Percentiles rank a stretch among this genome's conserved stretches.
Evolutionary conservation across 2,329 filamentous ascomycete species (phyloP).

Genomic region (Cryphonectria nitschkei): DNA sequence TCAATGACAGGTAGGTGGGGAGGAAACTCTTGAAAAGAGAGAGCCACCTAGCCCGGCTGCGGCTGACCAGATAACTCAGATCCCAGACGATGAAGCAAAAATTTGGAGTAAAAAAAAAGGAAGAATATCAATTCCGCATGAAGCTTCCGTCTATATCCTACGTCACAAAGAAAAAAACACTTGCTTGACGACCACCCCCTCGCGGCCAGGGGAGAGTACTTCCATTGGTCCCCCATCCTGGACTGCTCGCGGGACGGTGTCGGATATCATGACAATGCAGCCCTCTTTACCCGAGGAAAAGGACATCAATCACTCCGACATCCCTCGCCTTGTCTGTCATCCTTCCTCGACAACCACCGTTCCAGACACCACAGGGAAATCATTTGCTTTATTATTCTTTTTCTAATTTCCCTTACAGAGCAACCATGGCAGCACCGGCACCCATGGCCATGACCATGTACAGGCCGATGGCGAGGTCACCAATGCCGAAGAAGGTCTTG

Average conservation of each 20-base stretch:
- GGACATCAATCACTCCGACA: background rate
- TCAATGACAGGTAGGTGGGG: background rate
- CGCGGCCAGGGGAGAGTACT: constrained; percentile 9
- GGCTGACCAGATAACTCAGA: background rate
- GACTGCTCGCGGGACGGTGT: constrained; percentile 18
- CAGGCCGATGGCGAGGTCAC: constrained; percentile 52
- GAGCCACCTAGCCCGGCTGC: background rate
- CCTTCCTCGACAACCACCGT: background rate
- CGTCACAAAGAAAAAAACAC: constrained; percentile 25
- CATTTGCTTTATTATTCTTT: background rate
- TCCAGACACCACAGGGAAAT: background rate
- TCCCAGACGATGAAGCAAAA: background rate
- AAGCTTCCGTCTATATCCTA: constrained; percentile 27
- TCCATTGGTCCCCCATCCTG: background rate
- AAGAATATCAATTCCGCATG: constrained; percentile 26
- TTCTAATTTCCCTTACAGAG: constrained; percentile 48
- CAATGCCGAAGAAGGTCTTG: constrained; percentile 47
- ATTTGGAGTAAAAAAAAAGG: background rate
- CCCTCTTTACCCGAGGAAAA: constrained; percentile 7
- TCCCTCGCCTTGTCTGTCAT: background rate
- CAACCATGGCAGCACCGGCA: constrained; percentile 57
- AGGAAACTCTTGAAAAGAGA: background rate
- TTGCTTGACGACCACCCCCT: constrained; percentile 25
- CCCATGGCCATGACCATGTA: constrained; percentile 57
- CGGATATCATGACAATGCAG: constrained; percentile 30